phyloP scores from a whole-genome alignment of 805 yeast genomes.

The Torulaspora delbrueckii region DNA sequence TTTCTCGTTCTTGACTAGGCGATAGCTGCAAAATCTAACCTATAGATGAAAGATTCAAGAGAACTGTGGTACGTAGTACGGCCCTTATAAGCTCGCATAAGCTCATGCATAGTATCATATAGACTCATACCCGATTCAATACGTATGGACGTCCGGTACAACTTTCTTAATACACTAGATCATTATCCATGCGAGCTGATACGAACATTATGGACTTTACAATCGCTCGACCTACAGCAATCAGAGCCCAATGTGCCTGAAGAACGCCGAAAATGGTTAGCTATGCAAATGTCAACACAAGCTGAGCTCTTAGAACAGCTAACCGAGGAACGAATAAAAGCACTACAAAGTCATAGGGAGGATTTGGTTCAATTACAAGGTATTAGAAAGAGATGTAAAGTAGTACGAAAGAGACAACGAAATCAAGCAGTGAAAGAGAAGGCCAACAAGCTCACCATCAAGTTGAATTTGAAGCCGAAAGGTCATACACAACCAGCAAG shows the following conservation, averaged over 20 bases:
- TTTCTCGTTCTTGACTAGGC: too few species aligned
- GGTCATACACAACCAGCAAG: not conserved
- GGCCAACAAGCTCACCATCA: slow-evolving; percentile 16
- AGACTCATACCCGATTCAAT: too few species aligned
- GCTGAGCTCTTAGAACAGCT: slow-evolving; percentile 14
- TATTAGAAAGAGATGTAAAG: slow-evolving; percentile 7
- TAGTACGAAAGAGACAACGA: slow-evolving; percentile 6
- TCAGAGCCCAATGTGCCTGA: slow-evolving; percentile 12
- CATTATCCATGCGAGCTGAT: slow-evolving; percentile 43
- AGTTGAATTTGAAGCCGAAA: slow-evolving; percentile 8
- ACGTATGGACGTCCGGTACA: slow-evolving; percentile 36
- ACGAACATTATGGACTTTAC: slow-evolving; percentile 40
- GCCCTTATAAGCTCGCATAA: too few species aligned
- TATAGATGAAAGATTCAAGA: too few species aligned
- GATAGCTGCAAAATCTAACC: too few species aligned
- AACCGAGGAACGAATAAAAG: slow-evolving; percentile 10
- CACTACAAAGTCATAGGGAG: slow-evolving; percentile 8
- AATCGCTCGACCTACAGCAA: slow-evolving; percentile 32
- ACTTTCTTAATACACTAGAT: slow-evolving; percentile 38
- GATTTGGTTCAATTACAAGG: slow-evolving; percentile 11
- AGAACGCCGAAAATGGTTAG: slow-evolving; percentile 14
- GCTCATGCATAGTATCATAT: too few species aligned
- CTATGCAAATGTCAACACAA: slow-evolving; percentile 13
- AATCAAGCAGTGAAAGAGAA: slow-evolving; percentile 6
- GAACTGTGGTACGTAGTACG: too few species aligned